These are phyloP conservation scores for Claviceps capensis DNA, from an alignment of 2,329 filamentous ascomycete genomes.

Conservation along the genomic window DNA sequence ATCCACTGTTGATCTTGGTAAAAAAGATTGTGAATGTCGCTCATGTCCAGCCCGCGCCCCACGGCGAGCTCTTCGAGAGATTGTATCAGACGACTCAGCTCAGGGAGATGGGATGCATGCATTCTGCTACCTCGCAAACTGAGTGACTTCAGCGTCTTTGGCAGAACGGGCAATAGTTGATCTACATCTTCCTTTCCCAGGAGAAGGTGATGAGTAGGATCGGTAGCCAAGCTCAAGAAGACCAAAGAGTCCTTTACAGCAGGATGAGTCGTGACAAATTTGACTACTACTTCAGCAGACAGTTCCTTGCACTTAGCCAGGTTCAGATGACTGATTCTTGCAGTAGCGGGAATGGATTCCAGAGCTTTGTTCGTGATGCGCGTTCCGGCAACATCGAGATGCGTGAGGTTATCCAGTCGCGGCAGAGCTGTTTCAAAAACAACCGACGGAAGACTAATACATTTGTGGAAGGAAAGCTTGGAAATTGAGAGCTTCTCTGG, in stretches of 20 bases:
- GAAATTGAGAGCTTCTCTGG: slow-evolving; percentile 45
- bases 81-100: slow-evolving; percentile 52
- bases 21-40: slow-evolving; percentile 54
- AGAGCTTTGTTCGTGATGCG: slow-evolving; percentile 61
- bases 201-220: slow-evolving; percentile 58
- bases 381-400: slow-evolving; percentile 69
- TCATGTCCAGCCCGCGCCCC: slow-evolving; percentile 51
- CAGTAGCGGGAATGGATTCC: slow-evolving; percentile 54
- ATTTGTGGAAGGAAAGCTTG: slow-evolving; percentile 66
- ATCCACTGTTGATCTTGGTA: slow-evolving; percentile 30
- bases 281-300: slow-evolving; percentile 50
- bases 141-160: slow-evolving; percentile 54
- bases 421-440: slow-evolving; percentile 59
- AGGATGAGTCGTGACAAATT: slow-evolving; percentile 59
- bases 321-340: slow-evolving; percentile 63
- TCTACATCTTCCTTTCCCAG: slow-evolving; percentile 53
- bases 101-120: slow-evolving; percentile 46
- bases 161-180: slow-evolving; percentile 50
- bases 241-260: slow-evolving; percentile 50
- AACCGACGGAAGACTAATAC: slow-evolving; percentile 51
- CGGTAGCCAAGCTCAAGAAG: slow-evolving; percentile 60
- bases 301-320: slow-evolving; percentile 62
- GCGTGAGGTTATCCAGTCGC: slow-evolving; percentile 55
- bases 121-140: slow-evolving; percentile 66
- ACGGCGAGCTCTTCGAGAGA: slow-evolving; percentile 63